Evolutionary conservation across 495 filamentous ascomycete species (phyloP).

Genomic region (Hypoxylon trugodes): DNA sequence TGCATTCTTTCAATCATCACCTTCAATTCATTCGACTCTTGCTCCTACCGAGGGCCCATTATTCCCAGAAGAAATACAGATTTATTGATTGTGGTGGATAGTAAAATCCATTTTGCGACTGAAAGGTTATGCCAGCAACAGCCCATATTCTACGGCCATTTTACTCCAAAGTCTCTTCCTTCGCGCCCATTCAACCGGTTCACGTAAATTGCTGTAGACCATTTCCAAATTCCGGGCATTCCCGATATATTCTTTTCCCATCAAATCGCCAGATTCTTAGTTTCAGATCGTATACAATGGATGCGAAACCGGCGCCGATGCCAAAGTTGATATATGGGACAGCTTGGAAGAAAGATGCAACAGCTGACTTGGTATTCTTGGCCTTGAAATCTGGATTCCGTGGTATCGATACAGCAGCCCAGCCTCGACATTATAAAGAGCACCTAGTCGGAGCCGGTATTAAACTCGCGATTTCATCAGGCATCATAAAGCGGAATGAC

Average conservation of each 20-base stretch:
- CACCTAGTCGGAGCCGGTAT: conserved; percentile 73
- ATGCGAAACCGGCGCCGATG: conserved; percentile 41
- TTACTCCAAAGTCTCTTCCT: neutral
- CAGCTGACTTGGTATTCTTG: conserved; percentile 70
- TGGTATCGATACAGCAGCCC: conserved; percentile 80
- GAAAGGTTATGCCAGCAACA: too few relatives aligned
- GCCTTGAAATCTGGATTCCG: conserved; percentile 77
- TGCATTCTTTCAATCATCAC: too few relatives aligned
- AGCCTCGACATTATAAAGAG: conserved; percentile 82
- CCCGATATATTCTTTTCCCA: neutral
- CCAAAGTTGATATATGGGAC: conserved; percentile 81
- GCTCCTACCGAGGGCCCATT: too few relatives aligned
- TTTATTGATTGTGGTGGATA: neutral
- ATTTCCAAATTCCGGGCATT: neutral
- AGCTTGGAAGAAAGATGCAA: conserved; percentile 84
- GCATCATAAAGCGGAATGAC: conserved; percentile 65
- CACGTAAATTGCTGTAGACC: neutral
- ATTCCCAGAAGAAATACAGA: too few relatives aligned
- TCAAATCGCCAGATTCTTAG: neutral
- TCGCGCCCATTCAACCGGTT: conserved; percentile 1
- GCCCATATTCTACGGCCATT: too few relatives aligned
- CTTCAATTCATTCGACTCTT: too few relatives aligned
- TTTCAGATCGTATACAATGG: conserved; percentile 7
- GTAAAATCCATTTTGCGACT: neutral
- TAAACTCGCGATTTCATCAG: conserved; percentile 63